A percentile compares a stretch with the other conserved stretches of the same genome.
Evolutionary conservation across 371 early-diverging fungal species (phyloP).

Genomic region (Mucor irregularis): DNA sequence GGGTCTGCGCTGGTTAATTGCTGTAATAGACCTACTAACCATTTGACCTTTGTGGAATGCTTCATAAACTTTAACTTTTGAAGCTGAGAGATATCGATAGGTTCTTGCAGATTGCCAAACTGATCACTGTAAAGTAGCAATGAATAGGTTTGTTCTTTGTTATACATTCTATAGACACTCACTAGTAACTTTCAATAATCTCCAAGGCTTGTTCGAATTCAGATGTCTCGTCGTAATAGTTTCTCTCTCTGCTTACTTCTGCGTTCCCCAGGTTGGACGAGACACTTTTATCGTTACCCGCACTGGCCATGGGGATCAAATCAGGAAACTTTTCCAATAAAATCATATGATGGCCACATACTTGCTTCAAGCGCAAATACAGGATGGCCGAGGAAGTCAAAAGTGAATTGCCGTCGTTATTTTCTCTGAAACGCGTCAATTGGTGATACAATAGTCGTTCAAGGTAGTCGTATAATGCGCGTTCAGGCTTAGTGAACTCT

Average conservation of each 20-base stretch:
- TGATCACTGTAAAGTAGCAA: slow-evolving; percentile 27
- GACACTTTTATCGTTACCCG: slow-evolving; percentile 4
- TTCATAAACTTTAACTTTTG: slow-evolving; percentile 28
- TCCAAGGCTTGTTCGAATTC: slow-evolving; percentile 31
- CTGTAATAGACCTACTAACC: slow-evolving; percentile 32
- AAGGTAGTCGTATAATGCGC: slow-evolving; percentile 45
- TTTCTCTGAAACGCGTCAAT: slow-evolving; percentile 5
- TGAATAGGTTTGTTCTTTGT: neutral
- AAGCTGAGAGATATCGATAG: slow-evolving; percentile 31
- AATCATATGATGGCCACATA: slow-evolving; percentile 40
- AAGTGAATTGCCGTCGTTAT: slow-evolving; percentile 13
- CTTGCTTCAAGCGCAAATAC: slow-evolving; percentile 45
- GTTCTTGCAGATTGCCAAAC: slow-evolving; percentile 22
- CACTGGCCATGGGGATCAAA: slow-evolving; percentile 28
- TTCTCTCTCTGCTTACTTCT: slow-evolving; percentile 7
- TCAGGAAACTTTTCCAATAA: slow-evolving; percentile 39
- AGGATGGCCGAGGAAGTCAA: slow-evolving; percentile 25
- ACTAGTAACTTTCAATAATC: slow-evolving; percentile 43
- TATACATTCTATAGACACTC: neutral
- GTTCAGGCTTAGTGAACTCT: slow-evolving; percentile 36
- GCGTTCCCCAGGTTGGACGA: neutral
- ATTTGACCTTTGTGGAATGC: slow-evolving; percentile 39
- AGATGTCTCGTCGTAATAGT: slow-evolving; percentile 21
- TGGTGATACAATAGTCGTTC: slow-evolving; percentile 38
- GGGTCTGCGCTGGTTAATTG: slow-evolving; percentile 5